A percentile compares a stretch with the other conserved stretches of the same genome.
phyloP scores from a whole-genome alignment of 2,329 filamentous ascomycete genomes.

The Endoconidiophora laricicola region DNA sequence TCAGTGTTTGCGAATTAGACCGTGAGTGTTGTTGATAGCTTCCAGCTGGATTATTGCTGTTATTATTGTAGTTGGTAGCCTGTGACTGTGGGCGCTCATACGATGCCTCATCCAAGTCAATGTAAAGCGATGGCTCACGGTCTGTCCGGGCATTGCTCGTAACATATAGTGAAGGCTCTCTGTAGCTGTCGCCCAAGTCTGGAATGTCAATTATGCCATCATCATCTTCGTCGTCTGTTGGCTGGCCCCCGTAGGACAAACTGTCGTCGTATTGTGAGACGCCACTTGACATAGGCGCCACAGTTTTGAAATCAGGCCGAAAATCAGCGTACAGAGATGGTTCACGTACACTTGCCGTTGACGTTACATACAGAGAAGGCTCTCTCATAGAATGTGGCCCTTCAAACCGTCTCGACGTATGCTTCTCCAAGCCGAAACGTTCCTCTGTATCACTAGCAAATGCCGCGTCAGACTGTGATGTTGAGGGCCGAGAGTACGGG shows the following conservation, averaged over 20 bases:
- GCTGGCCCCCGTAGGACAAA: neutral
- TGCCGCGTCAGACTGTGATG: slow-evolving; percentile 14
- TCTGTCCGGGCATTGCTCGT: slow-evolving; percentile 7
- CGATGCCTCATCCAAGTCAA: slow-evolving; percentile 8
- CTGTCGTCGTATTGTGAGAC: neutral
- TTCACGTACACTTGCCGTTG: neutral
- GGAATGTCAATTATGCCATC: slow-evolving; percentile 13
- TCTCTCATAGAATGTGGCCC: slow-evolving; percentile 8
- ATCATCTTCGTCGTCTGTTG: slow-evolving; percentile 8
- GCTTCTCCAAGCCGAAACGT: slow-evolving; percentile 14
- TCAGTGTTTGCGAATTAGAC: neutral
- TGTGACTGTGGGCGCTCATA: slow-evolving; percentile 10
- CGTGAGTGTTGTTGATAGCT: slow-evolving; percentile 6
- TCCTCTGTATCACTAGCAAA: slow-evolving; percentile 13
- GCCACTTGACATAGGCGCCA: too few relatives aligned
- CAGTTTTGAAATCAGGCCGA: too few relatives aligned
- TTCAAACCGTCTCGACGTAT: slow-evolving; percentile 10
- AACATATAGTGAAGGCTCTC: slow-evolving; percentile 12
- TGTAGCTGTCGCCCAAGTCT: slow-evolving; percentile 9
- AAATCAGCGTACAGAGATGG: slow-evolving; percentile 8
- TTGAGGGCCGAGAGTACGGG: slow-evolving; percentile 11
- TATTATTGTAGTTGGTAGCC: slow-evolving; percentile 6
- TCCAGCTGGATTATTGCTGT: neutral
- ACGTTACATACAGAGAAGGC: slow-evolving; percentile 10
- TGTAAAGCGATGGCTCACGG: slow-evolving; percentile 10